These are phyloP conservation scores for Hortaea werneckii DNA, from an alignment of 2,329 filamentous ascomycete species.

Conservation along the genomic window DNA sequence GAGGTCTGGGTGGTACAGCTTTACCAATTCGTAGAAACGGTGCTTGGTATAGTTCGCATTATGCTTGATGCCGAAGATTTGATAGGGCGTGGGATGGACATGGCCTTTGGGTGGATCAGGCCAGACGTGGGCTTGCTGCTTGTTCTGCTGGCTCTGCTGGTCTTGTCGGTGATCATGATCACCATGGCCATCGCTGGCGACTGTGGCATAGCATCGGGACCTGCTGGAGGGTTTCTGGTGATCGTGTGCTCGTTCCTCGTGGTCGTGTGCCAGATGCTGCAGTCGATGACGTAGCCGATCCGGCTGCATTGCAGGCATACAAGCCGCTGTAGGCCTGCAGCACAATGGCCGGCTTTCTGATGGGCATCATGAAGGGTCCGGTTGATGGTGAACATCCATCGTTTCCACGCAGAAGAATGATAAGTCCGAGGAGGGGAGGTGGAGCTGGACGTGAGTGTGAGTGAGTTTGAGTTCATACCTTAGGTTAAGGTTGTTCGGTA, in stretches of 20 bases:
- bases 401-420: too few relatives aligned
- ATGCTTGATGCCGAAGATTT: constrained; percentile 60
- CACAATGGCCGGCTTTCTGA: constrained; percentile 26
- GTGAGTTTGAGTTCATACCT: too few relatives aligned
- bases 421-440: too few relatives aligned
- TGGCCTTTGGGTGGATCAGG: constrained; percentile 28
- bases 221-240: too few relatives aligned
- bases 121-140: constrained; percentile 21
- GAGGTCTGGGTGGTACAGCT: constrained; percentile 83
- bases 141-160: constrained; percentile 12
- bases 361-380: constrained; percentile 24
- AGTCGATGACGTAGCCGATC: constrained; percentile 33
- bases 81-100: constrained; percentile 67
- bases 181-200: too few relatives aligned
- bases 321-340: constrained; percentile 22
- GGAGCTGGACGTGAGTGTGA: too few relatives aligned
- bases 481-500: too few relatives aligned
- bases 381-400: too few relatives aligned
- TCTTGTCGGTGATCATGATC: not conserved
- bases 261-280: constrained; percentile 20
- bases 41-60: constrained; percentile 67
- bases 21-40: constrained; percentile 83
- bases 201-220: too few relatives aligned
- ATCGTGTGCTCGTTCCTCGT: constrained; percentile 4
- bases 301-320: constrained; percentile 13